Evolutionary conservation across 2,329 filamentous ascomycete genomes (phyloP).

Genomic region (Shiraia bambusicola): DNA sequence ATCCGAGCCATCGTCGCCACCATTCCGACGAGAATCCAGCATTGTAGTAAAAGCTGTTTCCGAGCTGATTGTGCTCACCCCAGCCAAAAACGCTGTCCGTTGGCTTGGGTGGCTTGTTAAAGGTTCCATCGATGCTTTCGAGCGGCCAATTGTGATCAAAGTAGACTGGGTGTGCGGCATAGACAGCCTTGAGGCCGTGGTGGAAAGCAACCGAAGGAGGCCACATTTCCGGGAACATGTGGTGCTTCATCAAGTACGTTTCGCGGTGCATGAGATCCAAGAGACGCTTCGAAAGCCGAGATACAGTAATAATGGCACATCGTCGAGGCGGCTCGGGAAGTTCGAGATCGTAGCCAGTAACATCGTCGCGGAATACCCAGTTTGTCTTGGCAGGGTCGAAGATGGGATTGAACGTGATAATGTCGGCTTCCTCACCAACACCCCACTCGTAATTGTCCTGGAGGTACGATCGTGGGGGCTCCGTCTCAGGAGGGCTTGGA

Average conservation of each 20-base stretch:
- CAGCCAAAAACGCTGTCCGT: conserved; percentile 53
- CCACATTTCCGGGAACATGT: conserved; percentile 77
- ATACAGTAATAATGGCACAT: conserved; percentile 76
- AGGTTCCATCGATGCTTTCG: conserved; percentile 49
- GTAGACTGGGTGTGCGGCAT: conserved; percentile 75
- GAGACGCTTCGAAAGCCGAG: conserved; percentile 69
- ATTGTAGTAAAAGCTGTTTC: conserved; percentile 55
- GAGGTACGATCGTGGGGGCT: conserved; percentile 60
- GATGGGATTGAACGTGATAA: conserved; percentile 75
- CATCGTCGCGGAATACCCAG: conserved; percentile 70
- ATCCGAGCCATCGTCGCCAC: conserved; percentile 54
- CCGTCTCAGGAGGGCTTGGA: conserved; percentile 61
- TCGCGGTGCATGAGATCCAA: conserved; percentile 78
- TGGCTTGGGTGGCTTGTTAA: conserved; percentile 51
- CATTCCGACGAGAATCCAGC: conserved; percentile 50
- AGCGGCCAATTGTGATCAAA: conserved; percentile 72
- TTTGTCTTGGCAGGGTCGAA: conserved; percentile 72
- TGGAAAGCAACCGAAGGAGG: conserved; percentile 71
- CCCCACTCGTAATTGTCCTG: conserved; percentile 73
- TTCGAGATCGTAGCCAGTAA: conserved; percentile 64
- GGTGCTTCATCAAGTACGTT: conserved; percentile 69
- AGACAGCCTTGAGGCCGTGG: conserved; percentile 77
- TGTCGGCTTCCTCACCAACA: conserved; percentile 72
- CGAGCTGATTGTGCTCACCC: conserved; percentile 55
- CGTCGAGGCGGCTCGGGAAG: conserved; percentile 65